Evolutionary conservation across 495 filamentous ascomycete genomes (phyloP), one percentile per base, ranked within the genome.

Genomic region (Penicillium bialowiezense): DNA sequence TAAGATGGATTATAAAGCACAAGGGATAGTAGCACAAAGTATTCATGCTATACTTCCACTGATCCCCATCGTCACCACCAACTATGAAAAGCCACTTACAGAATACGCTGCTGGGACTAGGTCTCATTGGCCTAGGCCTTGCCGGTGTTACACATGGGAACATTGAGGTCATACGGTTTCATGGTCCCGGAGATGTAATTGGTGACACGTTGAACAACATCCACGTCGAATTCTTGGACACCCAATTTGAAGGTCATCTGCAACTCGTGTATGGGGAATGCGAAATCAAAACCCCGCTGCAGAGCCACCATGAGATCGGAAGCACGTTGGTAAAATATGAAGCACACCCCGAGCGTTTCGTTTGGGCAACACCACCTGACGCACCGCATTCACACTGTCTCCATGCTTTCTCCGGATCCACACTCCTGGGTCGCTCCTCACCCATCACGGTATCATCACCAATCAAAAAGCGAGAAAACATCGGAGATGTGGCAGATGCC

Each of bases 401-500:
- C 2, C 67, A 70, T 52, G 67, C 66, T 5, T 69, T 67, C 44
- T 66, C 62, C 6, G 56, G 32, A 7, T 50, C 50, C 0, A 26
- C 7, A 3, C 31, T 64, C 7, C 10, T 68, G 2, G 66, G 59
- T n/a, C 56, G 62, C 3, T 69, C 64, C 0, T 43, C 35, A 0
- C 63, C 65, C 3, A 52, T 69, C 23, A 29, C 10, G 10, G 50
- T 69, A 0, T 41, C 55, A 0, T 43, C 54, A 4, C 46, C 58
- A 0, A 37, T 64, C 4, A 18, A 13, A 8, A 57, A 55, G 24
- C 62, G 67, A 5, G 54, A 64, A 39, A 64, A 52, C n/a, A 60
- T 66, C 26, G 64, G 64, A 1, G 62, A 70, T 39, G 63, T 68
- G 19, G 62, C 67, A 10, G 85, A 88, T 55, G 59, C 66, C n/a